Evolutionary conservation across 179 eudicot genomes (phyloP).

Genomic region (Camellia oleifera): DNA sequence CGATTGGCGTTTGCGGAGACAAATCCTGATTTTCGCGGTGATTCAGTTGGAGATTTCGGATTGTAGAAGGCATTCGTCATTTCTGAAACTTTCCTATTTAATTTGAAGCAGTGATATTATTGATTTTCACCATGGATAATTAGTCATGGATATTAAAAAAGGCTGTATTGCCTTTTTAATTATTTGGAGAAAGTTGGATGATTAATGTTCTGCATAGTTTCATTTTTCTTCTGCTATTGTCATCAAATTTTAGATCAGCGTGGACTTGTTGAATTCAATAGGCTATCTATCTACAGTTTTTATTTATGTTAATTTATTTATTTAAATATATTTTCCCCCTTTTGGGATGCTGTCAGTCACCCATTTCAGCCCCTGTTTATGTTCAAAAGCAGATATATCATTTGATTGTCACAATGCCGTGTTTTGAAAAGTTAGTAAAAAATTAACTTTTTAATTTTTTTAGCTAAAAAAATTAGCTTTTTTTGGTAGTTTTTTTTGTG

Average conservation of each 20-base stretch:
- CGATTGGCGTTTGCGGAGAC: conserved; percentile 7
- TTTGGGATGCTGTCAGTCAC: no score
- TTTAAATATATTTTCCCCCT: no score
- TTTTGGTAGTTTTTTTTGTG: no score
- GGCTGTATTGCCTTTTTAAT: background rate
- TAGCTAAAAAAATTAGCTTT: no score
- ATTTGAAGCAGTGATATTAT: background rate
- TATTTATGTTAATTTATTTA: background rate
- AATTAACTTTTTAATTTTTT: no score
- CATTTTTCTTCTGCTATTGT: background rate
- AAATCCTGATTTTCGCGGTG: conserved; percentile 8
- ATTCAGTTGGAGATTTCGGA: conserved; percentile 1
- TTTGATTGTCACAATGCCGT: no score
- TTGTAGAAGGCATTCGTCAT: conserved; percentile 4
- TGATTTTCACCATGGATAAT: background rate
- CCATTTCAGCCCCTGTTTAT: no score
- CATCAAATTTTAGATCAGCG: background rate
- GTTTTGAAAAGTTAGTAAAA: no score
- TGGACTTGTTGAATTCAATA: background rate
- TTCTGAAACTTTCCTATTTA: background rate
- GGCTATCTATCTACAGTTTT: background rate
- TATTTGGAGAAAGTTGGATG: conserved; percentile 11
- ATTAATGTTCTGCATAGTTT: background rate
- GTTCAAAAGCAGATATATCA: no score
- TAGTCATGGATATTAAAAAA: conserved; percentile 8